Percentiles rank a stretch among this genome's conserved stretches.
Conservation (phyloP, 2,329 filamentous ascomycete species). For the Talaromyces amestolkiae region DNA sequence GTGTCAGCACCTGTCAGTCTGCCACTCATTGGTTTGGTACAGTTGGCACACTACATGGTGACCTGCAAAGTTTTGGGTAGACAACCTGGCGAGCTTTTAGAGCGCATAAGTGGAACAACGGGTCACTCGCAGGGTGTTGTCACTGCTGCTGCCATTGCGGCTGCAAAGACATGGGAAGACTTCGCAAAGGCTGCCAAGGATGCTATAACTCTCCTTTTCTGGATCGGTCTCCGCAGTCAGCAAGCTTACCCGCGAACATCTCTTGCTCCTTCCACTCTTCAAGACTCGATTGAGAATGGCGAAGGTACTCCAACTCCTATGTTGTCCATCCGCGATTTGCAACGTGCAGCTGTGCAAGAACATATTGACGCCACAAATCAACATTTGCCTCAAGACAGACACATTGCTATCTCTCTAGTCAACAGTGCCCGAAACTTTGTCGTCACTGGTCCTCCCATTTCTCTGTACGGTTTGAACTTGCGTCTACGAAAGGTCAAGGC, state of each 20-base stretch:
- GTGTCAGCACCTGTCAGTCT: constrained; percentile 94
- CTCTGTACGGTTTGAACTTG: constrained; percentile 91
- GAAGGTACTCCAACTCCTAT: constrained; percentile 96
- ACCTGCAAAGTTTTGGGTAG: constrained; percentile 89
- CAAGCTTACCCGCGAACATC: constrained; percentile 96
- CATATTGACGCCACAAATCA: constrained; percentile 97
- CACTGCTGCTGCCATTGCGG: constrained; percentile 85
- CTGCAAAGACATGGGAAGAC: constrained; percentile 88
- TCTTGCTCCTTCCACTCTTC: constrained; percentile 81
- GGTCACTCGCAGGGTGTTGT: constrained; percentile 97
- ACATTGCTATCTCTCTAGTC: constrained; percentile 91
- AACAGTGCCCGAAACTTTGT: constrained; percentile 98
- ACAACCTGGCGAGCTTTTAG: constrained; percentile 82
- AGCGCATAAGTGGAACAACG: constrained; percentile 81
- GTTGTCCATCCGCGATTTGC: constrained; percentile 93
- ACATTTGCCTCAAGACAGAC: constrained; percentile 86
- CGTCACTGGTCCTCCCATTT: constrained; percentile 92
- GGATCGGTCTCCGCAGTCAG: constrained; percentile 95
- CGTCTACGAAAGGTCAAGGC: constrained; percentile 96
- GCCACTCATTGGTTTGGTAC: constrained; percentile 91
- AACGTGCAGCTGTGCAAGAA: constrained; percentile 83
- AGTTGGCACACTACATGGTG: constrained; percentile 92
- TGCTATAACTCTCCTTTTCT: constrained; percentile 91
- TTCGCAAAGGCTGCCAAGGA: constrained; percentile 77
- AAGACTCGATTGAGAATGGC: constrained; percentile 89